Conservation (phyloP, 805 yeast species). For the Metschnikowia colocasiae region DNA sequence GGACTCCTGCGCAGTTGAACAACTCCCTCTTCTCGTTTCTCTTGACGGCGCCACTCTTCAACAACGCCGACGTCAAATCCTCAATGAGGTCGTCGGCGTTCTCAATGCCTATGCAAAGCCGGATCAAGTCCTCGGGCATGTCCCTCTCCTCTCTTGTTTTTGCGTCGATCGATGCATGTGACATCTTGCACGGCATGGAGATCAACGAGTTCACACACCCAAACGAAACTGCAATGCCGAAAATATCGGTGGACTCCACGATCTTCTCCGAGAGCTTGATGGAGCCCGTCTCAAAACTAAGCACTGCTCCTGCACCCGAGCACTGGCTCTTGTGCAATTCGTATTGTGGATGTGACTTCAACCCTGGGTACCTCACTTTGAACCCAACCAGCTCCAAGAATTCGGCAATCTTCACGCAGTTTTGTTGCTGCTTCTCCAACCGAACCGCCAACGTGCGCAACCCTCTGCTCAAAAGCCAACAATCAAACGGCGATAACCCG, state of each 20-base stretch:
- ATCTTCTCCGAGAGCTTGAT: conserved; percentile 62
- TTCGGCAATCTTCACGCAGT: conserved; percentile 70
- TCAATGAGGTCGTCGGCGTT: conserved; percentile 71
- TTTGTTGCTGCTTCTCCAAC: conserved; percentile 81
- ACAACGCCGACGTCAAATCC: conserved; percentile 73
- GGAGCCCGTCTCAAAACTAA: conserved; percentile 84
- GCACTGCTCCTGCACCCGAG: conserved; percentile 84
- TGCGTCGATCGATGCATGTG: conserved; percentile 94
- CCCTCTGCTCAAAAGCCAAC: conserved; percentile 86
- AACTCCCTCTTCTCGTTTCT: conserved; percentile 39
- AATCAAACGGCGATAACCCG: conserved; percentile 89
- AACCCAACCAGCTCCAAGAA: conserved; percentile 67
- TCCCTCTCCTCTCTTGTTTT: conserved; percentile 82
- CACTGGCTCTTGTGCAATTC: conserved; percentile 74
- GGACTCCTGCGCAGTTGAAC: conserved; percentile 35
- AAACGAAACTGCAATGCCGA: conserved; percentile 87
- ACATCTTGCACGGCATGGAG: conserved; percentile 93
- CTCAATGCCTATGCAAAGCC: conserved; percentile 91
- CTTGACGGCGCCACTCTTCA: conserved; percentile 57
- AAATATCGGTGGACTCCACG: conserved; percentile 71
- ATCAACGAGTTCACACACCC: conserved; percentile 92
- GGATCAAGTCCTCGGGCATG: conserved; percentile 86
- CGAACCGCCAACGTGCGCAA: conserved; percentile 83
- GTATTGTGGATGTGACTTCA: conserved; percentile 75
- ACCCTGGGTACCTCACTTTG: conserved; percentile 83